These are phyloP conservation scores for Capsella bursapastoris DNA, from an alignment of 345 rosid genomes.

Conservation along the genomic window DNA sequence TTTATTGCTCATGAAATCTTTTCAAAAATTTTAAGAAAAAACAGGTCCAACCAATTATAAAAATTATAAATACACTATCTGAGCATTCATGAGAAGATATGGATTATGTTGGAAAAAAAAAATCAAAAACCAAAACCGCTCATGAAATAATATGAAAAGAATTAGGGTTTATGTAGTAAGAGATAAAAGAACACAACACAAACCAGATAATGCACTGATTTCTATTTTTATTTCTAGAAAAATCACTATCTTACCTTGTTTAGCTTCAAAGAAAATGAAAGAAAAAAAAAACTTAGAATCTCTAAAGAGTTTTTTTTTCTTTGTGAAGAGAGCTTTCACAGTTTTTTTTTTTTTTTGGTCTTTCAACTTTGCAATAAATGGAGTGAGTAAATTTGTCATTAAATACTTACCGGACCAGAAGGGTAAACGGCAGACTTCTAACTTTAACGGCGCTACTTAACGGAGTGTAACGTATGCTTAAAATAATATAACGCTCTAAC, in stretches of 20 bases:
- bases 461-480: constrained; percentile 34
- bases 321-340: constrained; percentile 17
- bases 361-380: constrained; percentile 52
- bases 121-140: constrained; percentile 15
- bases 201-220: constrained; percentile 20
- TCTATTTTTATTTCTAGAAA: constrained; percentile 14
- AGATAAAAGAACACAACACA: constrained; percentile 6
- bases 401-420: constrained; percentile 53
- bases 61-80: constrained; percentile 38
- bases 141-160: neutral
- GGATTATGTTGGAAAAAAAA: neutral
- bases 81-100: constrained; percentile 39
- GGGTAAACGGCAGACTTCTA: constrained; percentile 48
- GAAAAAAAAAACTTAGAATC: neutral
- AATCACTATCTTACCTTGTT: constrained; percentile 34
- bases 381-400: constrained; percentile 48
- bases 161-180: constrained; percentile 13
- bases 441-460: constrained; percentile 39
- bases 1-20: constrained; percentile 39
- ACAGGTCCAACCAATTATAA: constrained; percentile 20
- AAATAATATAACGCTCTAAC: constrained; percentile 18
- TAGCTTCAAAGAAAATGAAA: constrained; percentile 34
- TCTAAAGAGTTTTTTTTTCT: constrained; percentile 15
- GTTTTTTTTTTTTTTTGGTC: constrained; percentile 22
- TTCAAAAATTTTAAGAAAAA: neutral